phyloP scores from a whole-genome alignment of 75 land plant species.

The Selaginella tamariscina region DNA sequence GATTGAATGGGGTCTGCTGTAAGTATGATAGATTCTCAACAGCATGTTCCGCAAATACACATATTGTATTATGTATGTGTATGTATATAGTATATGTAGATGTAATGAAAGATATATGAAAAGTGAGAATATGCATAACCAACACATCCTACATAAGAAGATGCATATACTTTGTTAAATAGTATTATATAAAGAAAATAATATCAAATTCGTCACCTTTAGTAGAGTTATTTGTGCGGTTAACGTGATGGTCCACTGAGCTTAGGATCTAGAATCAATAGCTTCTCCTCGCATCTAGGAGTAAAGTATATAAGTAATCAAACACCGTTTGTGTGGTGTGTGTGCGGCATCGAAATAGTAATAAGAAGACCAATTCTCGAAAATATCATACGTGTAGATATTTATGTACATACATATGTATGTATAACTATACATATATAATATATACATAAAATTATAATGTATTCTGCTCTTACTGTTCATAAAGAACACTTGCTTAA shows the following conservation, averaged over 20 bases:
- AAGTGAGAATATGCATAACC: too few relatives aligned
- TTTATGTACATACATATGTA: background rate
- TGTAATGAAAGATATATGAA: too few relatives aligned
- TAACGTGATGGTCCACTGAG: conserved; percentile 75
- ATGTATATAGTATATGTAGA: too few relatives aligned
- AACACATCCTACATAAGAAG: too few relatives aligned
- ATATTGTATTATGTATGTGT: too few relatives aligned
- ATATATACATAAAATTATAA: background rate
- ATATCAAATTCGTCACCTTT: conserved; percentile 32
- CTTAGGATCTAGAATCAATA: conserved; percentile 69
- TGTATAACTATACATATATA: background rate
- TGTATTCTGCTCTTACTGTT: background rate
- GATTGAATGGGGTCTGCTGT: conserved; percentile 60
- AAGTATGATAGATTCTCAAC: conserved; percentile 64
- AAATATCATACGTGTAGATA: background rate
- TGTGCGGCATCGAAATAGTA: background rate
- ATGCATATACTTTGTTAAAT: too few relatives aligned
- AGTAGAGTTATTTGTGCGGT: conserved; percentile 63
- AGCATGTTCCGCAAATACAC: conserved; percentile 92
- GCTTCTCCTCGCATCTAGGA: conserved; percentile 83
- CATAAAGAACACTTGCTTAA: too few relatives aligned
- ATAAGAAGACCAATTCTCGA: background rate
- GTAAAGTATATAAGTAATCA: background rate
- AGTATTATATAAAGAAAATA: background rate
- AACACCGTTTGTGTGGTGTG: too few relatives aligned